Base-by-base conservation (phyloP, 2,329 filamentous ascomycete genomes). In the Sphaerulina vaccinii region DNA sequence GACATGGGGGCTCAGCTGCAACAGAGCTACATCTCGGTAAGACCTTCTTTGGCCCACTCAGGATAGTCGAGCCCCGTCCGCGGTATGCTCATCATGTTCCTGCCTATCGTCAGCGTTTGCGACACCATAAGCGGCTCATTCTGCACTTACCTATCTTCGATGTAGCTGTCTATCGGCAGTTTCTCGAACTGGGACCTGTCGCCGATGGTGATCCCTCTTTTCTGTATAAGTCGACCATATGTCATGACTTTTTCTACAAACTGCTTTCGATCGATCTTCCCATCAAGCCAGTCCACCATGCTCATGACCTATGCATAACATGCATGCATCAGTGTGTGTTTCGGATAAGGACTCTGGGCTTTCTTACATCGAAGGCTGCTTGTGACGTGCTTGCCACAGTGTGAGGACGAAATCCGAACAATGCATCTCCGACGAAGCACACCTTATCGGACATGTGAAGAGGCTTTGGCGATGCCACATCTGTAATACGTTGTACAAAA, bases 391-490 rank as follows among this genome's bases (percentile, higher is more conserved):
- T 73, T 9, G 70, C 67, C 1, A 70, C 75, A 9, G 71, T 68
- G 50, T 78, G 74, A 11, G 75, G 75, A 18, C 75, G 62, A 29
- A 77, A 73, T 1, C 71, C 68, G 0, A 73, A 69, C 21, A 77
- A 61, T 1, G 75, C 73, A 56, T 79, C 75, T 1, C 75, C 75
- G 3, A 77, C 67, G 11, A 78, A 56, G 3, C 76, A 60, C 2
- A 78, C 68, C 22, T 68, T 71, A 7, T 74, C 74, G 18, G 67
- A 60, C 44, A 70, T 62, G 52, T 73, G 76, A n/a, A 66, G 62
- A n/a, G 70, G 69, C 22, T 65, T 61, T 0, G 66, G 65, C 11
- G 68, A 62, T 7, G 72, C 62, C 3, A 72, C 70, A 41, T 77
- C 75, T 11, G 67, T 72, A 15, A 77, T 68, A 42, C 69, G 71